phyloP scores from a whole-genome alignment of 495 filamentous ascomycete species.

The Bryoglossum gracile region DNA sequence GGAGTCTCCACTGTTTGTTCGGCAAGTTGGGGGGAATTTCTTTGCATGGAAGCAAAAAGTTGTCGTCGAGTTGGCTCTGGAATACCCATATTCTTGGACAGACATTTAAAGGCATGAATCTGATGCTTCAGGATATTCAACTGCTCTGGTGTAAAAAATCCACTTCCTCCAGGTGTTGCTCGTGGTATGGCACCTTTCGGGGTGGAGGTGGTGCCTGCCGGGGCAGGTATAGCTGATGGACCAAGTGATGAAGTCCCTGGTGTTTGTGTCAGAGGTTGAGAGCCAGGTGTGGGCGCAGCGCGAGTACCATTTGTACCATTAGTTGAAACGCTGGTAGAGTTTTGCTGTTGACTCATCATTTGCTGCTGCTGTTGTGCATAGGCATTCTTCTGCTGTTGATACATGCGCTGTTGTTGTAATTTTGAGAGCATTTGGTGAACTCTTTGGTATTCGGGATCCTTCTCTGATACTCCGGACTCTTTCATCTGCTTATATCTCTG shows the following conservation, averaged over 20 bases:
- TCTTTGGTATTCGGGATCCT: slow-evolving; percentile 76
- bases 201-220: slow-evolving; percentile 39
- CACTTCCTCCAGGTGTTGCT: slow-evolving; percentile 38
- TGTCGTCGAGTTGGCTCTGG: slow-evolving; percentile 66
- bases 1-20: slow-evolving; percentile 49
- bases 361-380: slow-evolving; percentile 38
- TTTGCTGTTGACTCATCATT: slow-evolving; percentile 40
- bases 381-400: slow-evolving; percentile 40
- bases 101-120: slow-evolving; percentile 72
- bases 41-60: slow-evolving; percentile 64
- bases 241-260: slow-evolving; percentile 31
- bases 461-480: slow-evolving; percentile 60
- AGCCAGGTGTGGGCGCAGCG: slow-evolving; percentile 21
- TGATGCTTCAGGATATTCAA: slow-evolving; percentile 64
- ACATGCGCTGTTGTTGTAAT: slow-evolving; percentile 55
- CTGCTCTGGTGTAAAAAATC: slow-evolving; percentile 62
- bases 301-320: slow-evolving; percentile 47
- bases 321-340: slow-evolving; percentile 19
- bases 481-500: slow-evolving; percentile 83
- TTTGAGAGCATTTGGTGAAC: slow-evolving; percentile 56
- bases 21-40: slow-evolving; percentile 48
- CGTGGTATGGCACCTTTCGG: slow-evolving; percentile 23
- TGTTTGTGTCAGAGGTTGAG: slow-evolving; percentile 30
- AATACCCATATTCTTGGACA: slow-evolving; percentile 74
- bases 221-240: slow-evolving; percentile 38